Evolutionary conservation across 164 flowering plant species (phyloP), one percentile per base, ranked within the genome.

Genomic region (Warburgia ugandensis): DNA sequence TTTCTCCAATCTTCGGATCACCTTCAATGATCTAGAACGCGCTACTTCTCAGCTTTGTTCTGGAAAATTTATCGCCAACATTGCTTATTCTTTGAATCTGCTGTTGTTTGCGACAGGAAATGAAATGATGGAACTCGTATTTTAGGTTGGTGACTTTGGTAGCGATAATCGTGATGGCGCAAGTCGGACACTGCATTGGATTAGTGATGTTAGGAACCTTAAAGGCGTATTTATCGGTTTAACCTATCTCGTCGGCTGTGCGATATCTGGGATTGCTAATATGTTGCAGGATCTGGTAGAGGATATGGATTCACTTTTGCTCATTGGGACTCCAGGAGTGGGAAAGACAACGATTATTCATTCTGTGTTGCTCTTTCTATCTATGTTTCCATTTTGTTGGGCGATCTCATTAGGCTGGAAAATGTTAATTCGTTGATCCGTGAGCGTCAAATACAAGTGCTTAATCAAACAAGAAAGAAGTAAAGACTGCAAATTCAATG

Each of bases 291-390:
- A 87, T 66, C 71, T 91, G 68, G 78, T 91, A 31, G 72, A 75
- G 55, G 83, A 81, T 63, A 95, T 94, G 36, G 76, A 74, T 70
- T 91, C 98, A 41, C 55, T 91, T 64, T 65, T 91, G 73, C 80
- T 91, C 29, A 87, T 91, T 61, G 98, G 96, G 16, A 96, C 96
- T 63, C 98, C 98, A 12, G 96, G 96, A 39, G 98, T 91, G 17
- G 98, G 98, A 45, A 91, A 91, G 73, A 91, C 98, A 19, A 91
- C 98, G 26, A 85, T 91, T 56, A 85, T 91, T 48, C 79, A 96
- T 96, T 91, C 8, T 9, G 27, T 30, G 31, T 37, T 6, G 7
- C 43, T 29, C 28, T 4, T 38, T 25, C 36, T 14, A 19, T 23
- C 26, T 21, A 45, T 19, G 33, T 32, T 16, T 20, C 13, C 2